Evolutionary conservation across 345 rosid species (phyloP).

Genomic region (Citrus glauca): DNA sequence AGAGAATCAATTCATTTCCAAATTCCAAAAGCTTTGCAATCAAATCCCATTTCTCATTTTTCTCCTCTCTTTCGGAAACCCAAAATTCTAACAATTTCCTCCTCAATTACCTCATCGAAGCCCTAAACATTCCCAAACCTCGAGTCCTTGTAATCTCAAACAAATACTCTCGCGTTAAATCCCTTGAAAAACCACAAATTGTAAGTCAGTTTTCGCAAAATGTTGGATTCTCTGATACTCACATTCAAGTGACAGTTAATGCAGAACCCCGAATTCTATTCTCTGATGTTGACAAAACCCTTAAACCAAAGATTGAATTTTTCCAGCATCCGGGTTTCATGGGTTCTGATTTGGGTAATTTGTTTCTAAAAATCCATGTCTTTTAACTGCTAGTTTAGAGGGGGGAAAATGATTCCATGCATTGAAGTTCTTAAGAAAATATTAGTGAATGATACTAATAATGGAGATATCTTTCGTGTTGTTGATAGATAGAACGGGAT

Average conservation of each 20-base stretch:
- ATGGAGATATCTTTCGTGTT: slow-evolving; percentile 17
- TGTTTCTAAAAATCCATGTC: slow-evolving; percentile 7
- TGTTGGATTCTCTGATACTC: slow-evolving; percentile 22
- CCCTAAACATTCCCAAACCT: slow-evolving; percentile 9
- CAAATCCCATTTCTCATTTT: background rate
- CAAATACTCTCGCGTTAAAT: slow-evolving; percentile 6
- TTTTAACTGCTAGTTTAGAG: slow-evolving; percentile 23
- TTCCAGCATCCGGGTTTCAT: slow-evolving; percentile 5
- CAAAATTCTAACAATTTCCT: background rate
- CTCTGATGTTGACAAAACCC: slow-evolving; percentile 7
- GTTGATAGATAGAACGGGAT: slow-evolving; percentile 19
- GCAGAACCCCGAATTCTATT: slow-evolving; percentile 25
- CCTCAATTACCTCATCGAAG: background rate
- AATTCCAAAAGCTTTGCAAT: background rate
- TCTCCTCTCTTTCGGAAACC: slow-evolving; percentile 4
- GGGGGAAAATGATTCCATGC: slow-evolving; percentile 21
- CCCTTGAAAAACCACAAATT: slow-evolving; percentile 17
- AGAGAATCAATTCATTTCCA: background rate
- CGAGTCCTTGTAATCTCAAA: slow-evolving; percentile 7
- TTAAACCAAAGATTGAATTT: slow-evolving; percentile 31
- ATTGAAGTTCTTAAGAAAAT: slow-evolving; percentile 19
- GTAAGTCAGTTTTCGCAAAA: slow-evolving; percentile 5
- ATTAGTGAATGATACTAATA: slow-evolving; percentile 15
- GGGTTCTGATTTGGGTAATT: slow-evolving; percentile 18
- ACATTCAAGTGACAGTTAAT: slow-evolving; percentile 13